Percentiles rank a stretch among this genome's conserved stretches.
Conservation (phyloP, 805 yeast species). For the Hyphopichia homilentoma region DNA sequence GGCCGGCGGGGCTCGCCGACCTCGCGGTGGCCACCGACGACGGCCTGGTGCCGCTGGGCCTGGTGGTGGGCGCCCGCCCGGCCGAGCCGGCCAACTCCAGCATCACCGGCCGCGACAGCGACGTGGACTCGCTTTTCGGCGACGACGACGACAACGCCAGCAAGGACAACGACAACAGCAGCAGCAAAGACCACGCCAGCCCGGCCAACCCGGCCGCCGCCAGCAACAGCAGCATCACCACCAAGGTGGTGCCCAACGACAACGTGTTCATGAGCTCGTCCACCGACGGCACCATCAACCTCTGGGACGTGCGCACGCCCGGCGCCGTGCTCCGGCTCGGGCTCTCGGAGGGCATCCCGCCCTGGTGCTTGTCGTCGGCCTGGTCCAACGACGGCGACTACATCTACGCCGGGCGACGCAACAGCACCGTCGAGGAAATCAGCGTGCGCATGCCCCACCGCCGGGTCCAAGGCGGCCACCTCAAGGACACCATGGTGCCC, state of each 20-base stretch:
- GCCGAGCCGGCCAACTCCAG: slow-evolving; percentile 2
- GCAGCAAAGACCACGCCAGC: slow-evolving; percentile 5
- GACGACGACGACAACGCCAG: slow-evolving; percentile 32
- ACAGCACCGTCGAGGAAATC: slow-evolving; percentile 77
- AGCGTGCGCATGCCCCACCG: slow-evolving; percentile 56
- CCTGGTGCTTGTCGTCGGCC: slow-evolving; percentile 88
- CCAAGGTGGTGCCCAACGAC: slow-evolving; percentile 30
- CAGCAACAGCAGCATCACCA: slow-evolving; percentile 12
- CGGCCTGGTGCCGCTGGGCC: no score
- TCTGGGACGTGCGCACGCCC: slow-evolving; percentile 75
- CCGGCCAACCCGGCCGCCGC: no score
- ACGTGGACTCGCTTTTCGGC: slow-evolving; percentile 47
- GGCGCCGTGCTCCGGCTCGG: slow-evolving; percentile 45
- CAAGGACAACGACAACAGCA: slow-evolving; percentile 8
- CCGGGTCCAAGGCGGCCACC: slow-evolving; percentile 13
- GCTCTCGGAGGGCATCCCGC: slow-evolving; percentile 69
- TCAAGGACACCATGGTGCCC: slow-evolving; percentile 29
- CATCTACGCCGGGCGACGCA: slow-evolving; percentile 84
- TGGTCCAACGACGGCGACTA: slow-evolving; percentile 85
- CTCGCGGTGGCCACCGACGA: slow-evolving; percentile 25
- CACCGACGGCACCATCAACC: slow-evolving; percentile 72
- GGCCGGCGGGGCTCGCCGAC: slow-evolving; percentile 56
- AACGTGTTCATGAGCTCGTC: slow-evolving; percentile 72
- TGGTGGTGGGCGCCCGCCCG: no score
- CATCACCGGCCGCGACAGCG: slow-evolving; percentile 19